phyloP scores from a whole-genome alignment of 352 stramenopile genomes.

The Phytopythium ostracodes region DNA sequence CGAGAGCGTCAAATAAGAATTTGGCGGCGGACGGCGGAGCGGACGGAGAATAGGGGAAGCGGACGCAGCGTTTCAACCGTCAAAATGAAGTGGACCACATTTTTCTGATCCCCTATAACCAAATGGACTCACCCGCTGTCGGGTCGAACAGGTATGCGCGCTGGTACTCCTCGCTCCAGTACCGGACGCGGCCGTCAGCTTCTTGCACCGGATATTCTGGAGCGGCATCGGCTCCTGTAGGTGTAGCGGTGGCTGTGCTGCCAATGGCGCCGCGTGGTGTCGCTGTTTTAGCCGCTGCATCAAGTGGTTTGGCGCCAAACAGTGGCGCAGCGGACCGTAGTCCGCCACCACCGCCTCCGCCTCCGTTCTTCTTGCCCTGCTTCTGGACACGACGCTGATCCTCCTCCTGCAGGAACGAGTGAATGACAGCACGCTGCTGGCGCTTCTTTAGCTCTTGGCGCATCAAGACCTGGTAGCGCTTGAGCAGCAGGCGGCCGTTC shows the following conservation, averaged over 20 bases:
- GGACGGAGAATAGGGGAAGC: not conserved
- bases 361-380: slow-evolving; percentile 5
- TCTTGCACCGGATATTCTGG: not conserved
- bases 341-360: not conserved
- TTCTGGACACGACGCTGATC: slow-evolving; percentile 27
- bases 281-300: not conserved
- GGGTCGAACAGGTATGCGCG: slow-evolving; percentile 44
- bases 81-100: slow-evolving; percentile 11
- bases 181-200: slow-evolving; percentile 24
- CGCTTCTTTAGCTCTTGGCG: slow-evolving; percentile 40
- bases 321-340: not conserved
- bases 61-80: slow-evolving; percentile 6
- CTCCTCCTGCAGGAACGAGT: slow-evolving; percentile 42
- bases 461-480: slow-evolving; percentile 41
- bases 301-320: not conserved
- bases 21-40: not conserved
- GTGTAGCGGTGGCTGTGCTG: not conserved
- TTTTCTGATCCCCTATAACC: slow-evolving; percentile 23
- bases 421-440: slow-evolving; percentile 49
- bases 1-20: not conserved
- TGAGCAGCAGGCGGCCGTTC: slow-evolving; percentile 35
- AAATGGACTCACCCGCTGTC: slow-evolving; percentile 36
- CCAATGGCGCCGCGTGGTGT: not conserved
- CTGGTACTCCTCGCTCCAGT: slow-evolving; percentile 64
- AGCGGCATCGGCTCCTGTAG: not conserved